phyloP scores from a whole-genome alignment of 2,329 filamentous ascomycete genomes.

The Colletotrichum horii region DNA sequence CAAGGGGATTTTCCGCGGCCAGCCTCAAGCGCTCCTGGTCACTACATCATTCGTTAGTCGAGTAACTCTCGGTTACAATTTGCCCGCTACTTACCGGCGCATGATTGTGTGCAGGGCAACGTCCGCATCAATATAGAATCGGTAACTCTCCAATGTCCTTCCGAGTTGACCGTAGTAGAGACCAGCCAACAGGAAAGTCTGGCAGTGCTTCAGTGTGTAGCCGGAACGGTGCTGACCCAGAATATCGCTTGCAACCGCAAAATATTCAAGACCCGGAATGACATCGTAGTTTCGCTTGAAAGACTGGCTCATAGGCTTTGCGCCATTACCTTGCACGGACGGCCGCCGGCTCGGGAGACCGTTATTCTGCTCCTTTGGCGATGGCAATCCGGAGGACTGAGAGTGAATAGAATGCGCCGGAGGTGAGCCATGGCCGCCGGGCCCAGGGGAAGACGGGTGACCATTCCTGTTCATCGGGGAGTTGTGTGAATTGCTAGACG shows the following conservation, averaged over 20 bases:
- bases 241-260: conserved; percentile 84
- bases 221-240: conserved; percentile 81
- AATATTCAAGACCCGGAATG: conserved; percentile 90
- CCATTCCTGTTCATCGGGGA: conserved; percentile 50
- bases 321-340: conserved; percentile 52
- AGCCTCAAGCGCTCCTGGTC: not conserved
- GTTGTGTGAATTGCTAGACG: conserved; percentile 42
- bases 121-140: conserved; percentile 62
- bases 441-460: conserved; percentile 51
- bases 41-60: not conserved
- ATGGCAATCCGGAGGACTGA: conserved; percentile 55
- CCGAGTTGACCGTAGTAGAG: conserved; percentile 90
- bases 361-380: conserved; percentile 57
- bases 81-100: conserved; percentile 65
- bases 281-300: conserved; percentile 74
- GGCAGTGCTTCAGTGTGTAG: conserved; percentile 82
- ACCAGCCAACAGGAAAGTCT: conserved; percentile 83
- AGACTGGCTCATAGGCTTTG: conserved; percentile 13
- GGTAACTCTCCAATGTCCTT: conserved; percentile 83
- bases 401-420: conserved; percentile 48
- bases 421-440: conserved; percentile 55
- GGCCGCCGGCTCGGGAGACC: conserved; percentile 49
- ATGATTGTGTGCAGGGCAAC: conserved; percentile 73
- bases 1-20: not conserved
- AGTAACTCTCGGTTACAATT: not conserved